Percentiles rank a stretch among this genome's conserved stretches.
Conservation (phyloP, 192 early-diverging fungal genomes). For the Podila verticillata region DNA sequence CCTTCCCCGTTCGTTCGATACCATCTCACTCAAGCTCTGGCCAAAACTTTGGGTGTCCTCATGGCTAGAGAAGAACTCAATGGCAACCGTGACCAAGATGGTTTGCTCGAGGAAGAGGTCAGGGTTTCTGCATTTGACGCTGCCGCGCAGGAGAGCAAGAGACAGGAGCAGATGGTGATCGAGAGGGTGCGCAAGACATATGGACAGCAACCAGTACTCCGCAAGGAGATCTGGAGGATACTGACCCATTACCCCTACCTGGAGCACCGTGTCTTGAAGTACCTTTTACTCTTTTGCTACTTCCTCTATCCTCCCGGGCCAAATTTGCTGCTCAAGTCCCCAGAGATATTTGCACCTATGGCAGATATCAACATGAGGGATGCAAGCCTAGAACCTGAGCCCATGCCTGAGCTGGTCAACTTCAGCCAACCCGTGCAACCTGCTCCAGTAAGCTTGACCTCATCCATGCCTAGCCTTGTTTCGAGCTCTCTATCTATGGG, state of each 20-base stretch:
- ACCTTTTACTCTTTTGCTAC: constrained; percentile 72
- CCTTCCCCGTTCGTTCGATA: constrained; percentile 69
- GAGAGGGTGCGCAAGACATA: constrained; percentile 35
- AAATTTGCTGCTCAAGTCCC: constrained; percentile 60
- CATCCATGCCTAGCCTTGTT: not conserved
- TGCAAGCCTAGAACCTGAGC: not conserved
- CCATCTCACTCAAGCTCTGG: constrained; percentile 59
- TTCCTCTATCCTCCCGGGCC: constrained; percentile 68
- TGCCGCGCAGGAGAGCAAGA: constrained; percentile 9
- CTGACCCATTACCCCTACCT: constrained; percentile 44
- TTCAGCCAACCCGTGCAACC: not conserved
- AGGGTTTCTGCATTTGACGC: constrained; percentile 47
- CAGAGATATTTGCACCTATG: constrained; percentile 56
- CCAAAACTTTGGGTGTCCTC: constrained; percentile 56
- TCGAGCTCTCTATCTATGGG: not conserved
- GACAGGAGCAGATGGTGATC: constrained; percentile 14
- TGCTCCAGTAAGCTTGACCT: not conserved
- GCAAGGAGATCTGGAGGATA: constrained; percentile 34
- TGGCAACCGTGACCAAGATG: constrained; percentile 22
- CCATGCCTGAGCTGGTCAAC: not conserved
- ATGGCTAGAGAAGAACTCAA: constrained; percentile 44
- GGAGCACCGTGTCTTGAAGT: constrained; percentile 66
- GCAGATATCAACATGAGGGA: constrained; percentile 28
- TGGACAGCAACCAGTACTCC: constrained; percentile 36
- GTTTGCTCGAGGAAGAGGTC: constrained; percentile 61